A percentile compares a stretch with the other conserved stretches of the same genome.
Evolutionary conservation across 306 rosid species (phyloP).

Genomic region (Coriaria nepalensis): DNA sequence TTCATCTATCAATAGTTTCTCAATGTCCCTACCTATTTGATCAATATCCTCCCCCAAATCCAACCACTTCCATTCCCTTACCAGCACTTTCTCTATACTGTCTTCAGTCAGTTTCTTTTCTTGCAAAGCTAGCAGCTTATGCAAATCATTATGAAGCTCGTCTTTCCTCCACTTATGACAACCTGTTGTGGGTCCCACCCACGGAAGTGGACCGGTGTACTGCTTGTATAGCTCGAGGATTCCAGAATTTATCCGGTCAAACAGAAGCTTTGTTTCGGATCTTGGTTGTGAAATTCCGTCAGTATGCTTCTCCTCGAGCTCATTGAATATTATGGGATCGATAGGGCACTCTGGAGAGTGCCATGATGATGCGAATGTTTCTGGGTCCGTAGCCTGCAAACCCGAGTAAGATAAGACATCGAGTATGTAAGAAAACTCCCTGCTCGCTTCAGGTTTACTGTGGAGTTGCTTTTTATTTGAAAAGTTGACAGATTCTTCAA

Average conservation of each 20-base stretch:
- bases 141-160: slow-evolving; percentile 30
- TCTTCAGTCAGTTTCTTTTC: slow-evolving; percentile 29
- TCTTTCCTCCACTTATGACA: slow-evolving; percentile 21
- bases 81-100: slow-evolving; percentile 32
- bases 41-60: slow-evolving; percentile 43
- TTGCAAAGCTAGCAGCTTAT: slow-evolving; percentile 27
- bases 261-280: slow-evolving; percentile 58
- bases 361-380: slow-evolving; percentile 26
- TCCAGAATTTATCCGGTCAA: slow-evolving; percentile 57
- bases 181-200: slow-evolving; percentile 27
- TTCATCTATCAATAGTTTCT: slow-evolving; percentile 48
- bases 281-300: slow-evolving; percentile 27
- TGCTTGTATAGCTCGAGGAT: slow-evolving; percentile 32
- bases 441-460: slow-evolving; percentile 29
- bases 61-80: slow-evolving; percentile 47
- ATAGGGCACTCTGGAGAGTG: slow-evolving; percentile 47
- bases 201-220: slow-evolving; percentile 26
- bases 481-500: slow-evolving; percentile 22
- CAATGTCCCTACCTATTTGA: slow-evolving; percentile 51
- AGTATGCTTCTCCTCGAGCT: slow-evolving; percentile 48
- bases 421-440: slow-evolving; percentile 56
- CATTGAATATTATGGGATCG: slow-evolving; percentile 38
- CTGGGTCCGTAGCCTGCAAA: slow-evolving; percentile 29
- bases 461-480: slow-evolving; percentile 14
- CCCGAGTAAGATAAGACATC: slow-evolving; percentile 47